Evolutionary conservation across 306 rosid species (phyloP), one percentile per base, ranked within the genome.

Genomic region (Begonia masoniana): DNA sequence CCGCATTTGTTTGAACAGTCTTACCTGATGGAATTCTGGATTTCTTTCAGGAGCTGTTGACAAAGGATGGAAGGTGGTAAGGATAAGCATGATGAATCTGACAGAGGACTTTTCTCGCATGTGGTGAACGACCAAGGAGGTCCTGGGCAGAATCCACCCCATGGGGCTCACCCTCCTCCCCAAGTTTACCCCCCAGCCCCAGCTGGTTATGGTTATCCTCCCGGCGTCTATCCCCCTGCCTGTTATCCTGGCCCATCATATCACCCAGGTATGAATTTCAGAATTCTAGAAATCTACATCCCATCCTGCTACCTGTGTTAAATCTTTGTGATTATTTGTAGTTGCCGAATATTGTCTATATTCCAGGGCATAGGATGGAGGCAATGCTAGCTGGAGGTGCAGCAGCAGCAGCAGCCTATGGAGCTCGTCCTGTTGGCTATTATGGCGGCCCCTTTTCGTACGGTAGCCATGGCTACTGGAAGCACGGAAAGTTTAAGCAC

Each of bases 21-120:
- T 21, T 21, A 21, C 24, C 24, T 21, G 24, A 21, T 21, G 24
- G 24, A 21, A 21, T 21, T 21, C 2, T 21, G 24, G 24, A 21
- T 21, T 21, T 3, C 50, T 59, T 13, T 10, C 63, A 59, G 54
- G 17, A 9, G 1, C 26, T 4, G 55, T 47, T 14, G 19, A 41
- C n/a, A 48, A 58, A 67, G 55, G 42, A 88, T 89, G 97, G 94
- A 87, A 54, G 95, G 84, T 63, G 97, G 95, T 6, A 70, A 88
- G 16, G 79, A 85, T 63, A 66, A 70, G 50, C 66, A 78, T 13
- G 69, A 78, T 2, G 82, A 82, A 55, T 58, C 74, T 13, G 93
- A 88, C 59, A 88, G 45, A 67, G 97, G 97, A 45, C 4, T 89
- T 16, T 70, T 88, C 41, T 74, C 81, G 12, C 54, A 78, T 45